A percentile compares a stretch with the other conserved stretches of the same genome.
Conservation (phyloP, 148 eudicot species). For the Cornus suecica region DNA sequence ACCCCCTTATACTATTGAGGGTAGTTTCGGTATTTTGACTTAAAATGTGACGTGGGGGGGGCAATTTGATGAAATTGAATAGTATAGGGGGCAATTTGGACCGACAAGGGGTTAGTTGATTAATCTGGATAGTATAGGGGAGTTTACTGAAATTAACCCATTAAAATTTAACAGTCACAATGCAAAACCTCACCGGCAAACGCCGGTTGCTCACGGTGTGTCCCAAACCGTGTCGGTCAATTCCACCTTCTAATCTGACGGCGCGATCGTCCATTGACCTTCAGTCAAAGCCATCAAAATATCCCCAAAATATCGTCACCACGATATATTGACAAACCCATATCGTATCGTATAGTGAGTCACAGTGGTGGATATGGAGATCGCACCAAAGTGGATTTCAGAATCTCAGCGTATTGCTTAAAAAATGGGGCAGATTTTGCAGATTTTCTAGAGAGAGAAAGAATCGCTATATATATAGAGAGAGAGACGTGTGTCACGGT, state of each 20-base stretch:
- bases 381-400: slow-evolving; percentile 48
- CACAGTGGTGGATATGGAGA: slow-evolving; percentile 23
- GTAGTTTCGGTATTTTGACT: too few relatives aligned
- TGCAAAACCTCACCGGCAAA: background rate
- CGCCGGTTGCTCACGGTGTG: background rate
- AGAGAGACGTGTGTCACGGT: slow-evolving; percentile 21
- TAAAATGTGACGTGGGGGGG: too few relatives aligned
- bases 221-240: background rate
- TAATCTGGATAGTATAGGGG: too few relatives aligned
- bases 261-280: background rate
- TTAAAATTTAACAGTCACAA: too few relatives aligned
- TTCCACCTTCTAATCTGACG: background rate
- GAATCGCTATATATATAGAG: slow-evolving; percentile 1
- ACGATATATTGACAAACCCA: too few relatives aligned
- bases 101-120: too few relatives aligned
- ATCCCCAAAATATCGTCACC: background rate
- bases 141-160: too few relatives aligned
- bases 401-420: slow-evolving; percentile 44
- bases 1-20: too few relatives aligned
- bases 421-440: slow-evolving; percentile 31
- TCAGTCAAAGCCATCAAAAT: background rate
- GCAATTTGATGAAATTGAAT: too few relatives aligned
- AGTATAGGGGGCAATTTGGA: too few relatives aligned
- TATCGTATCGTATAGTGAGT: too few relatives aligned
- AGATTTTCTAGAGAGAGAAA: slow-evolving; percentile 32